Base-by-base conservation (phyloP, 805 yeast genomes). In the Starmera quercuum region DNA sequence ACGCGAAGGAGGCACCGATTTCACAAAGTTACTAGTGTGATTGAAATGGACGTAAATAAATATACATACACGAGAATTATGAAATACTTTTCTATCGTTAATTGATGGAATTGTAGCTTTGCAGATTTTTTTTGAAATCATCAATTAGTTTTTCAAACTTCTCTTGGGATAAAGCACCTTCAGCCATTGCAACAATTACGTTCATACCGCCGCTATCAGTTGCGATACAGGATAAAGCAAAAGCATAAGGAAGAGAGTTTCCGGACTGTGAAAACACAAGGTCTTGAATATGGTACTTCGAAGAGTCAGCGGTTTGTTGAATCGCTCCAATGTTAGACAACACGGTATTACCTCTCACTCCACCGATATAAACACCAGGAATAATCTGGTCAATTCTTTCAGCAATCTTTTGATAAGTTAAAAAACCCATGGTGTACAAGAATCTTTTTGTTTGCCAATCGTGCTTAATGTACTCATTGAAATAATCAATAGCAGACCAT, bases 1-100 rank as follows among this genome's bases (percentile, higher is more conserved):
- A 5, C 40, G 46, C 7, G 58, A 57, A 10, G 88, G 90, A 1
- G 82, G 85, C 2, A 53, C 66, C 0, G 59, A 77, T 12, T 81
- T 82, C 40, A 68, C 76, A 11, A 73, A 66, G 48, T 51, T 78
- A 20, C 39, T 28, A 11, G 13, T 25, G 10, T 25, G 15, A 28
- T 17, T 3, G n/a, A 3, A n/a, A 7, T 19, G 20, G 6, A 11
- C n/a, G 20, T 19, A 17, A n/a, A 27, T 27, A 27, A 11, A 5
- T n/a, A 13, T 26, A 17, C 11, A 26, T 15, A n/a, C n/a, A n/a
- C n/a, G 9, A 9, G n/a, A 26, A 17, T 8, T 12, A 18, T 7
- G 6, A 18, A 18, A 14, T 15, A 18, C 16, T 18, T 14, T 15
- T 30, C 11, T 16, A 9, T 14, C 20, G 7, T 16, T 16, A 29